Percentiles rank a stretch among this genome's conserved stretches.
Conservation (phyloP, 1,139 yeast genomes). For the Kazachstania sp. region DNA sequence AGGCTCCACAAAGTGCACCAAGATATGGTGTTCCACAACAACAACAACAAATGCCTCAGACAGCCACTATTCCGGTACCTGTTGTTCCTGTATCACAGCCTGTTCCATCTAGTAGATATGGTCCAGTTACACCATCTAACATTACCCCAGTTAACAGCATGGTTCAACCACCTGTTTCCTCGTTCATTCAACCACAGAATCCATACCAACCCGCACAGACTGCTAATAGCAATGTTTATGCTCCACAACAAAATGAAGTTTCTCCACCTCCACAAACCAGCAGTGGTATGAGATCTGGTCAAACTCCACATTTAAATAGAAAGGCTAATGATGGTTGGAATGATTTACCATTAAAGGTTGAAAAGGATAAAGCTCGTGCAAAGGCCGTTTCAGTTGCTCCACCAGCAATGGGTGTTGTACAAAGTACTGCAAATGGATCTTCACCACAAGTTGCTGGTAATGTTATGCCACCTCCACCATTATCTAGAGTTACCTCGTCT, state of each 20-base stretch:
- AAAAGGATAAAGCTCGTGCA: constrained; percentile 41
- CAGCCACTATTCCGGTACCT: not conserved
- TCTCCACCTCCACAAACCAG: not conserved
- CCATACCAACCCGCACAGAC: constrained; percentile 29
- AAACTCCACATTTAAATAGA: constrained; percentile 34
- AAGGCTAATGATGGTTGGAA: constrained; percentile 87
- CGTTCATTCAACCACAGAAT: constrained; percentile 24
- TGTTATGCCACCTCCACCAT: constrained; percentile 17
- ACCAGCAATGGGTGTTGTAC: constrained; percentile 12
- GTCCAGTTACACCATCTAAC: constrained; percentile 10
- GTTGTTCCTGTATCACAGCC: not conserved
- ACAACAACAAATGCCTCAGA: constrained; percentile 2
- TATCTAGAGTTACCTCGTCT: constrained; percentile 19
- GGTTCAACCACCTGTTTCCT: constrained; percentile 1
- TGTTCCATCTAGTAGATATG: constrained; percentile 7
- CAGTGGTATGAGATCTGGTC: constrained; percentile 24
- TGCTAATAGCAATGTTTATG: constrained; percentile 6
- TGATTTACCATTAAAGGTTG: constrained; percentile 72
- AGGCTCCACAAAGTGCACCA: constrained; percentile 8
- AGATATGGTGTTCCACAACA: constrained; percentile 2
- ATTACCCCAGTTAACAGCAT: constrained; percentile 1
- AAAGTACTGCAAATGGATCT: not conserved
- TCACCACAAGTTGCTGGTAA: constrained; percentile 2
- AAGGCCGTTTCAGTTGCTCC: constrained; percentile 31
- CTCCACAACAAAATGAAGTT: constrained; percentile 1